Percentiles rank a stretch among this genome's conserved stretches.
These are phyloP conservation scores for Brasenia schreberi DNA, from an alignment of 164 flowering plant species.

Conservation along the genomic window DNA sequence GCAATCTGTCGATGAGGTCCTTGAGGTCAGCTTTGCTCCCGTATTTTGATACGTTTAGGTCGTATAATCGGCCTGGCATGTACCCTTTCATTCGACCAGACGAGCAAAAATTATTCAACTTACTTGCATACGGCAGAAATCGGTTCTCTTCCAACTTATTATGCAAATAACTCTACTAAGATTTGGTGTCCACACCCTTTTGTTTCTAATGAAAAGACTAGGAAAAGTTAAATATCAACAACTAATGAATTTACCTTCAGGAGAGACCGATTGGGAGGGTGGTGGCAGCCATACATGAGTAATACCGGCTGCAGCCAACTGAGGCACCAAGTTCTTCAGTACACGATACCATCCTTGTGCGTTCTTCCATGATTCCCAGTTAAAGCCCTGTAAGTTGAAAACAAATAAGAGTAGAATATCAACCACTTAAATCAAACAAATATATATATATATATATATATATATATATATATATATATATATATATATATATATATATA, in stretches of 20 bases:
- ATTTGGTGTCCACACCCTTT: neutral
- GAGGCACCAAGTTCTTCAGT: neutral
- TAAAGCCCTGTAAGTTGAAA: neutral
- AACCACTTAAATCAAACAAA: too few relatives aligned
- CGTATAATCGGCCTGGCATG: constrained; percentile 66
- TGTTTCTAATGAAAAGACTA: neutral
- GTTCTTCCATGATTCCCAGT: constrained; percentile 3
- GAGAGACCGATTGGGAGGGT: neutral
- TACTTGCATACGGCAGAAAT: too few relatives aligned
- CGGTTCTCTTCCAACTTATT: too few relatives aligned
- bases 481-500: too few relatives aligned
- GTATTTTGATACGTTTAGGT: constrained; percentile 51
- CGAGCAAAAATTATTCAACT: neutral
- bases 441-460: too few relatives aligned
- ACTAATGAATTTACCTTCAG: neutral
- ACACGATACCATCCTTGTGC: neutral
- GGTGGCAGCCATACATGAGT: constrained; percentile 4
- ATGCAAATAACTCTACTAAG: too few relatives aligned
- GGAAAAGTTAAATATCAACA: too few relatives aligned
- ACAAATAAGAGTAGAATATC: too few relatives aligned
- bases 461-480: too few relatives aligned
- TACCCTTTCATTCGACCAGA: constrained; percentile 27
- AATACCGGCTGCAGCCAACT: neutral
- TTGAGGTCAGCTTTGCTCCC: constrained; percentile 36
- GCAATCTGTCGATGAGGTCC: constrained; percentile 33